Conservation (phyloP, 23 red algal genomes). For the Agarophyton chilense region DNA sequence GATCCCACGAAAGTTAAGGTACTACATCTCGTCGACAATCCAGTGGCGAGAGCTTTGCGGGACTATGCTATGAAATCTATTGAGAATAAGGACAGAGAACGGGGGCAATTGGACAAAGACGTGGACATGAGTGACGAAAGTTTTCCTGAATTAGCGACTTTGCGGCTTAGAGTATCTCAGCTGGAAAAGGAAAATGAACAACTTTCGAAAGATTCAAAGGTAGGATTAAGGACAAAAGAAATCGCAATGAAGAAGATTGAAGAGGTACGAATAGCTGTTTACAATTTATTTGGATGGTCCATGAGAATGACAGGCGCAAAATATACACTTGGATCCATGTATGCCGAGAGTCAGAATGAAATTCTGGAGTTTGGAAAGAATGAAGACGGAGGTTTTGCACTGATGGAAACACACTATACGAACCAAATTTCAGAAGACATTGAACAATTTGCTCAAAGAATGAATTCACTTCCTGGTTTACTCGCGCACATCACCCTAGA, state of each 20-base stretch:
- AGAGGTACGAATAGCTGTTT: constrained; percentile 82
- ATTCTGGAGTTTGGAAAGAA: constrained; percentile 70
- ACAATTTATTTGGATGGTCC: constrained; percentile 91
- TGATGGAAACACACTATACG: constrained; percentile 74
- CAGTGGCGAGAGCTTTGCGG: constrained; percentile 21
- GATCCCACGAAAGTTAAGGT: constrained; percentile 37
- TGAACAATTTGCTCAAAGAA: constrained; percentile 55
- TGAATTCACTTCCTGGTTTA: constrained; percentile 76
- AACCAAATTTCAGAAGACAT: constrained; percentile 49
- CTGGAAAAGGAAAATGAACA: constrained; percentile 38
- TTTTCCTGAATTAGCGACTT: neutral
- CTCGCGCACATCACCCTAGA: constrained; percentile 78
- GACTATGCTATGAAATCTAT: neutral
- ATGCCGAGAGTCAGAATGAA: constrained; percentile 81
- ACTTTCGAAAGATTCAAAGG: constrained; percentile 49
- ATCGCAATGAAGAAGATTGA: constrained; percentile 87
- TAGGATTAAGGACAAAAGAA: constrained; percentile 77
- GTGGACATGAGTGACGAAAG: constrained; percentile 28
- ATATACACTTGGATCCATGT: constrained; percentile 76
- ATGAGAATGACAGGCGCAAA: constrained; percentile 77
- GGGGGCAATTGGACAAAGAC: constrained; percentile 8
- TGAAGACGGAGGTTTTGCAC: constrained; percentile 42
- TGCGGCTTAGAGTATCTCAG: constrained; percentile 10
- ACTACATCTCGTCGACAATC: constrained; percentile 44
- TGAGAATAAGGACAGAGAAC: neutral